phyloP scores from a whole-genome alignment of 169 alveolate genomes.

The Plasmodium malariae region DNA sequence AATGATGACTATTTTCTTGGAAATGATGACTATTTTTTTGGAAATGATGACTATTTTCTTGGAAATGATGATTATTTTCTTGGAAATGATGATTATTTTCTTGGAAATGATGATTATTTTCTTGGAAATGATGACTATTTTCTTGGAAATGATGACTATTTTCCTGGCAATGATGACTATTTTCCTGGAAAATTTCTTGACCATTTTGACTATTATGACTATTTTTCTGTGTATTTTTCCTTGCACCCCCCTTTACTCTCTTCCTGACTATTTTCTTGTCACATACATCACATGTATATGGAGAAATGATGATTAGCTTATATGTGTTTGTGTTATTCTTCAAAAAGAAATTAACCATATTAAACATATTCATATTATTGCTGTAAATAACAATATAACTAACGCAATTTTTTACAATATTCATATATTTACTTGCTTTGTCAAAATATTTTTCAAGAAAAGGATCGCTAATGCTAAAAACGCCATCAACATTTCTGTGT shows the following conservation, averaged over 20 bases:
- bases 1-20: too few species aligned
- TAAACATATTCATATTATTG: conserved; percentile 39
- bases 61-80: too few species aligned
- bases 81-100: too few species aligned
- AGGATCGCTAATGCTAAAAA: conserved; percentile 69
- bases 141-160: too few species aligned
- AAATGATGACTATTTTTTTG: too few species aligned
- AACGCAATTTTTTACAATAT: conserved; percentile 41
- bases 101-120: too few species aligned
- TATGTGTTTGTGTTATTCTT: conserved; percentile 25
- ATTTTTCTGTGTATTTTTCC: background rate
- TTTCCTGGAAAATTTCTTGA: too few species aligned
- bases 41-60: too few species aligned
- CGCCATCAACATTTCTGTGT: conserved; percentile 28
- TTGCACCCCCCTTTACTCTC: background rate
- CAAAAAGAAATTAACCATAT: conserved; percentile 33
- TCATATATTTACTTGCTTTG: conserved; percentile 54
- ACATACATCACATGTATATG: conserved; percentile 48
- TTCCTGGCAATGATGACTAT: too few species aligned
- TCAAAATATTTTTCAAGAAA: conserved; percentile 50
- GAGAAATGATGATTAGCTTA: conserved; percentile 40
- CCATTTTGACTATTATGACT: too few species aligned
- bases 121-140: too few species aligned
- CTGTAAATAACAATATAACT: conserved; percentile 57
- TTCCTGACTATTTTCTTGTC: background rate